Evolutionary conservation across 1,139 yeast genomes (phyloP).

Genomic region (Scheffersomyces lignicola): DNA sequence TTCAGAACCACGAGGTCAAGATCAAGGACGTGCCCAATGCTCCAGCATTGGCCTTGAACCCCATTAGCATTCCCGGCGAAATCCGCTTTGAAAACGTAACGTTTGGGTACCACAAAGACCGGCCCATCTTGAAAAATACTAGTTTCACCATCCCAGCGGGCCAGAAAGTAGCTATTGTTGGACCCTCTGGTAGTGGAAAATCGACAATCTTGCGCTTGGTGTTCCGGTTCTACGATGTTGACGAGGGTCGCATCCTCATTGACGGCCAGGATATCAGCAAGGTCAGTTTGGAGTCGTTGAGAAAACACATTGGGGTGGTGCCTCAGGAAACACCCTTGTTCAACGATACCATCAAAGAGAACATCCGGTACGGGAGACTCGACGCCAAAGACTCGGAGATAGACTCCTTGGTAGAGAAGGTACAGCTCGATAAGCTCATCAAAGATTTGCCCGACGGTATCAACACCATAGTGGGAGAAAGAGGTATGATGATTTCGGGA

Average conservation of each 20-base stretch:
- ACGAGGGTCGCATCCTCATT: conserved; percentile 71
- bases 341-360: conserved; percentile 86
- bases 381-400: conserved; percentile 77
- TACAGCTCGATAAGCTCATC: conserved; percentile 66
- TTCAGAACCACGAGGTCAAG: conserved; percentile 71
- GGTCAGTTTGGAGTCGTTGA: conserved; percentile 72
- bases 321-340: conserved; percentile 98
- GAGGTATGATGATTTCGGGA: conserved; percentile 98
- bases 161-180: conserved; percentile 86
- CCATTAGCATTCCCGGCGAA: conserved; percentile 54
- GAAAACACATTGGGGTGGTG: conserved; percentile 82
- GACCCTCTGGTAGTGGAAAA: conserved; percentile 95
- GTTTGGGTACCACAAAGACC: conserved; percentile 86
- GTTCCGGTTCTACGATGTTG: conserved; percentile 87
- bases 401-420: conserved; percentile 58
- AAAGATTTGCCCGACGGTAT: conserved; percentile 78
- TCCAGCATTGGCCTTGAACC: conserved; percentile 51
- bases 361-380: conserved; percentile 82
- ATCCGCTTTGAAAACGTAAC: conserved; percentile 88
- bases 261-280: conserved; percentile 89
- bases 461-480: conserved; percentile 91
- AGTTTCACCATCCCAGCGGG: conserved; percentile 90
- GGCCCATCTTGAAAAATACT: conserved; percentile 83
- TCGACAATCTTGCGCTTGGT: conserved; percentile 83
- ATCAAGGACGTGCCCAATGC: conserved; percentile 66